A percentile compares a stretch with the other conserved stretches of the same genome.
Conservation (phyloP, 768 basidiomycete species). For the Hygrocybe coccinea region DNA sequence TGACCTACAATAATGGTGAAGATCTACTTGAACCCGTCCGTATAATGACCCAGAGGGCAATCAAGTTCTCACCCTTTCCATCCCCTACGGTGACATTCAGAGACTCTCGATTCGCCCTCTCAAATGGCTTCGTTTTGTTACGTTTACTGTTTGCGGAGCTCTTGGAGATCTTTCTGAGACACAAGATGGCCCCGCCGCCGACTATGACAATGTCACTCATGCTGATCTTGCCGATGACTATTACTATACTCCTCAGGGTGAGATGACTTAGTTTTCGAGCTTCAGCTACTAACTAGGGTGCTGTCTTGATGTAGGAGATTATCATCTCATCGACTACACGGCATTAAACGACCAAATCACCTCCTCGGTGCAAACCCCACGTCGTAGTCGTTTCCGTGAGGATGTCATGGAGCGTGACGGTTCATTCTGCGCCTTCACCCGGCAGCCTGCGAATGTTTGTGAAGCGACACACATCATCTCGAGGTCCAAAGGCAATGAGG, state of each 20-base stretch:
- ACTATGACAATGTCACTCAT: slow-evolving; percentile 10
- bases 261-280: background rate
- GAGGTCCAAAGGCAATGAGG: slow-evolving; percentile 13
- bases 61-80: slow-evolving; percentile 1
- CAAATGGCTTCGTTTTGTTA: slow-evolving; percentile 2
- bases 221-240: slow-evolving; percentile 3
- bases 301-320: slow-evolving; percentile 8
- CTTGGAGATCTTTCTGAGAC: background rate
- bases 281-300: background rate
- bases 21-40: background rate
- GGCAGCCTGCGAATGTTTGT: background rate
- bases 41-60: background rate
- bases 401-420: slow-evolving; percentile 7
- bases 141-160: background rate
- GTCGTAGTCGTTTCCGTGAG: slow-evolving; percentile 1
- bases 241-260: slow-evolving; percentile 16
- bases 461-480: slow-evolving; percentile 7
- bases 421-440: slow-evolving; percentile 3
- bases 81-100: background rate
- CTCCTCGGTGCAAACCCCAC: slow-evolving; percentile 4
- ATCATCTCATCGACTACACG: slow-evolving; percentile 11
- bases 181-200: slow-evolving; percentile 10
- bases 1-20: background rate
- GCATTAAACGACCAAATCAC: slow-evolving; percentile 6
- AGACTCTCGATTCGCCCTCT: slow-evolving; percentile 1